phyloP scores from a whole-genome alignment of 495 filamentous ascomycete genomes.

The Penicillium longicatenatum region DNA sequence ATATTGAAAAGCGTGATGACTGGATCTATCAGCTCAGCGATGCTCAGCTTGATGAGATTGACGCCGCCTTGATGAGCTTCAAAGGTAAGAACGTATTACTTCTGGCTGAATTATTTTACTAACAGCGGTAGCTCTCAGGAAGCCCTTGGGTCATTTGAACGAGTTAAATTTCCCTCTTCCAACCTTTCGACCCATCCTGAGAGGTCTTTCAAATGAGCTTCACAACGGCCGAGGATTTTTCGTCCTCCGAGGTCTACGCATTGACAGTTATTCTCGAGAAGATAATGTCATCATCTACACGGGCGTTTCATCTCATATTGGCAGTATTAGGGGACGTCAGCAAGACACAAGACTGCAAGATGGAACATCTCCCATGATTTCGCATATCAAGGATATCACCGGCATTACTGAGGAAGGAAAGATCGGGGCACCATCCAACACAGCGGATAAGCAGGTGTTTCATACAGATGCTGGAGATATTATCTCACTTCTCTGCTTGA shows the following conservation, averaged over 20 bases:
- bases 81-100: constrained; percentile 38
- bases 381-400: constrained; percentile 63
- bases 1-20: constrained; percentile 48
- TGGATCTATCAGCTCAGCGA: constrained; percentile 54
- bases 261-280: constrained; percentile 52
- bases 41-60: constrained; percentile 56
- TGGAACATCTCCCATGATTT: constrained; percentile 24
- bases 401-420: constrained; percentile 31
- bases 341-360: constrained; percentile 31
- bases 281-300: constrained; percentile 66
- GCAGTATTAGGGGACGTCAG: constrained; percentile 57
- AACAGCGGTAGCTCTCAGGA: constrained; percentile 39
- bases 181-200: constrained; percentile 46
- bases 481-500: constrained; percentile 59
- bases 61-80: constrained; percentile 56
- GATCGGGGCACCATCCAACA: constrained; percentile 58
- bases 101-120: not conserved
- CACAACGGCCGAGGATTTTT: constrained; percentile 63
- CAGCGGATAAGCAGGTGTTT: constrained; percentile 51
- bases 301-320: constrained; percentile 62
- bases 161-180: constrained; percentile 61
- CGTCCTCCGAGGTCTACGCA: constrained; percentile 59
- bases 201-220: constrained; percentile 53
- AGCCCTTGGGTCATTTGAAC: constrained; percentile 49
- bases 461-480: constrained; percentile 74